Evolutionary conservation across 192 early-diverging fungal genomes (phyloP).

Genomic region (Funneliformis geosporum): DNA sequence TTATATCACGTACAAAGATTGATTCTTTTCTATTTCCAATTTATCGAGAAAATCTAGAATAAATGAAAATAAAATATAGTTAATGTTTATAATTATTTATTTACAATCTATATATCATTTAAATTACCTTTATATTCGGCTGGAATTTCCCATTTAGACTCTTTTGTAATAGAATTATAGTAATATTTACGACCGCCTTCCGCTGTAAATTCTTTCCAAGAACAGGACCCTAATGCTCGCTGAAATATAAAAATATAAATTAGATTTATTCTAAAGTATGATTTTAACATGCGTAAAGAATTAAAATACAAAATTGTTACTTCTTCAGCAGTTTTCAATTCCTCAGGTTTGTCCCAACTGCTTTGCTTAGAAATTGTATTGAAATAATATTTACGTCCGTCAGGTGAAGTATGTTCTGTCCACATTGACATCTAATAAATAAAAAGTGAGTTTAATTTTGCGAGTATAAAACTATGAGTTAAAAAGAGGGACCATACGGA

Average conservation of each 20-base stretch:
- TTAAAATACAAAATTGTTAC: constrained; percentile 22
- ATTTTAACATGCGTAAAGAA: no score
- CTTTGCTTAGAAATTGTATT: constrained; percentile 76
- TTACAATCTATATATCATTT: not conserved
- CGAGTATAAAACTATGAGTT: not conserved
- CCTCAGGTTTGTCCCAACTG: constrained; percentile 95
- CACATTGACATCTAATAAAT: constrained; percentile 46
- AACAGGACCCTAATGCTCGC: constrained; percentile 56
- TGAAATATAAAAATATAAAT: constrained; percentile 25
- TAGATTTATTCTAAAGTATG: not conserved
- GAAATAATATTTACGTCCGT: constrained; percentile 86
- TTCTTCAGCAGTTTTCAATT: constrained; percentile 79
- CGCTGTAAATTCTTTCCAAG: constrained; percentile 86
- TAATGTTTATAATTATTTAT: not conserved
- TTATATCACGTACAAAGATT: not conserved
- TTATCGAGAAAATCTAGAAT: constrained; percentile 40
- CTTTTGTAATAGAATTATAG: constrained; percentile 73
- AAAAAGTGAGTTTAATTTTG: not conserved
- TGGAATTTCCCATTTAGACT: constrained; percentile 88
- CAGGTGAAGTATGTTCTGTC: constrained; percentile 76
- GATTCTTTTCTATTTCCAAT: constrained; percentile 43
- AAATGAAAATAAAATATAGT: not conserved
- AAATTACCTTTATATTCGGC: constrained; percentile 63
- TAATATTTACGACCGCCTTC: constrained; percentile 85
- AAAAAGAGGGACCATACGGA: not conserved